Evolutionary conservation across 1,284 basidiomycete species (phyloP), one percentile per base, ranked within the genome.

Genomic region (Irpex sp.): DNA sequence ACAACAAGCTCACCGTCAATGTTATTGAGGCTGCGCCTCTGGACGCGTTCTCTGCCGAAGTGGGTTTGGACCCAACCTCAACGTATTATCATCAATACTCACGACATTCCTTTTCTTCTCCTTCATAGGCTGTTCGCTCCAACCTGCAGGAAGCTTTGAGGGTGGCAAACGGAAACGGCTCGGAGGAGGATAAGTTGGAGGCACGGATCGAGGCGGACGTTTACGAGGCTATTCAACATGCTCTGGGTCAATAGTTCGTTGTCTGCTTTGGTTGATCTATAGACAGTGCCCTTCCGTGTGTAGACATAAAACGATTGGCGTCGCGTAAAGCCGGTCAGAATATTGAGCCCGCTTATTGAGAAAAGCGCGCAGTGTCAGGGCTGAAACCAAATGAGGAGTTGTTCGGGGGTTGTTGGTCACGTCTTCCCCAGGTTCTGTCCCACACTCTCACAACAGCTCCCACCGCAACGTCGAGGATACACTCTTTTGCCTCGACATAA

Each of bases 1-100:
- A 97, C 88, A 99, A 99, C 90, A 93, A 90, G 78, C 88, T 99
- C 72, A 99, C 98, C 62, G 95, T 99, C 83, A 99, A 99, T 85
- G 97, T 95, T 73, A 94, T 99, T 69, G 98, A 99, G 88, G 98
- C 96, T 73, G 98, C 97, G 78, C 93, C 96, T 63, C 86, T 99
- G 45, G 97, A 98, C 74, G 88, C 93, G 69, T 99, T 98, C 85
- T 97, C 97, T 2, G 76, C 88, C 22, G 97, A 98, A 88, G 96
- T 96, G 75, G 54, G 87, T 79, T 20, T 45, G 62, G 13, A 27
- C 27, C 11, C 7, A 43, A 4, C 9, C 24, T 10, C 6, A n/a
- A 13, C 13, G 11, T 15, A 11, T n/a, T 10, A 56, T n/a, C 45
- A 27, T 13, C 38, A 45, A 54, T 18, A 15, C 24, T 71, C 22